A percentile compares a stretch with the other conserved stretches of the same genome.
These are phyloP conservation scores for Pyricularia sp. DNA, from an alignment of 2,329 filamentous ascomycete species.

Conservation along the genomic window DNA sequence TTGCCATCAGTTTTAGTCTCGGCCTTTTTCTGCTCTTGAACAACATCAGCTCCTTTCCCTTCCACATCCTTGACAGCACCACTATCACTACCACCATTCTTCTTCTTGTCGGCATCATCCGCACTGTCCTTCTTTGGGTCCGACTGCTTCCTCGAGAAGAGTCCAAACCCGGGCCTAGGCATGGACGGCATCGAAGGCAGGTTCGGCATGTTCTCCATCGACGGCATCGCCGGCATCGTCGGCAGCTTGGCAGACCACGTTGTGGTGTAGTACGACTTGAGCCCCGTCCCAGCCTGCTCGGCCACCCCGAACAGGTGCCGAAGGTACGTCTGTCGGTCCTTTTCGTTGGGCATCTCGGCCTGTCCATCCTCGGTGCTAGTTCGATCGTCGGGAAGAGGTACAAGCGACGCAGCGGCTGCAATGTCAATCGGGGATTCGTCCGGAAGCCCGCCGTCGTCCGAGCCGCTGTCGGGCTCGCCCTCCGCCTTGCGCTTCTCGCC, in stretches of 20 bases:
- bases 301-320: slow-evolving; percentile 39
- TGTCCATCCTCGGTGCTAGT: slow-evolving; percentile 20
- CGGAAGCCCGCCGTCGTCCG: slow-evolving; percentile 23
- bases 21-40: neutral
- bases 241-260: slow-evolving; percentile 30
- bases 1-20: neutral
- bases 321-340: slow-evolving; percentile 32
- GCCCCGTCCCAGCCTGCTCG: slow-evolving; percentile 35
- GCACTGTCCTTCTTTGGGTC: neutral
- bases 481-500: neutral
- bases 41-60: neutral
- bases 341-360: slow-evolving; percentile 18
- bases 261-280: slow-evolving; percentile 16
- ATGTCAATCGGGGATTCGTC: slow-evolving; percentile 43
- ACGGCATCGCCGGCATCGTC: slow-evolving; percentile 25
- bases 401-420: slow-evolving; percentile 39
- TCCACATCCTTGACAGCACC: neutral
- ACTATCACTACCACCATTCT: neutral
- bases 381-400: slow-evolving; percentile 34
- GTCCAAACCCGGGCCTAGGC: slow-evolving; percentile 1
- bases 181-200: slow-evolving; percentile 18
- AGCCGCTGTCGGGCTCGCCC: slow-evolving; percentile 19
- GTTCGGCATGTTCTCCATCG: slow-evolving; percentile 15
- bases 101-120: neutral
- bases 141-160: slow-evolving; percentile 7